phyloP scores from a whole-genome alignment of 2,329 filamentous ascomycete genomes.

The Trichoderma aggressivum region DNA sequence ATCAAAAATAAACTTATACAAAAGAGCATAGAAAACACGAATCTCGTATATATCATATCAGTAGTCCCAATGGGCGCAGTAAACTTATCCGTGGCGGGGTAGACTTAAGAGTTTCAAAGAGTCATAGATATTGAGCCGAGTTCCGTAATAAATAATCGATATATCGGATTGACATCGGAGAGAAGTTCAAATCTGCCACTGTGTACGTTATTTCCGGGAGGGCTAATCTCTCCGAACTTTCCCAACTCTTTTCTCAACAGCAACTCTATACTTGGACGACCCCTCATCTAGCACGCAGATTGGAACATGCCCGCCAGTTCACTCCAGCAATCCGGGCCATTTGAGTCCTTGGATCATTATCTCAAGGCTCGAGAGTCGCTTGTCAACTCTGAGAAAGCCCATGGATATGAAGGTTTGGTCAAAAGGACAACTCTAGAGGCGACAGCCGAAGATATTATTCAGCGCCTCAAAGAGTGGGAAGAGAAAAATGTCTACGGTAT shows the following conservation, averaged over 20 bases:
- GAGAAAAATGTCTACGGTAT: background rate
- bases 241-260: background rate
- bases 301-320: background rate
- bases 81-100: background rate
- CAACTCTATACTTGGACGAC: background rate
- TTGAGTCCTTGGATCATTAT: background rate
- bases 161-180: background rate
- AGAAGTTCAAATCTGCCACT: background rate
- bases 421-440: background rate
- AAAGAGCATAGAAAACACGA: background rate
- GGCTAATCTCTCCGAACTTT: background rate
- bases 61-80: background rate
- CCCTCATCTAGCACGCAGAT: background rate
- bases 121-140: background rate
- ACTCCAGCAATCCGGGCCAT: background rate
- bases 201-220: background rate
- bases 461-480: background rate
- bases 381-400: background rate
- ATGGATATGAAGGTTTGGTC: background rate
- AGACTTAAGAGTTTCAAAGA: background rate
- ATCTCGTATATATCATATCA: background rate
- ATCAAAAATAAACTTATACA: background rate
- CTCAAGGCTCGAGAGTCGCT: conserved; percentile 4
- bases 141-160: background rate
- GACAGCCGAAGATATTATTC: background rate